A percentile compares a stretch with the other conserved stretches of the same genome.
phyloP scores from a whole-genome alignment of 140 eudicot species.

The Bidens hawaiensis region DNA sequence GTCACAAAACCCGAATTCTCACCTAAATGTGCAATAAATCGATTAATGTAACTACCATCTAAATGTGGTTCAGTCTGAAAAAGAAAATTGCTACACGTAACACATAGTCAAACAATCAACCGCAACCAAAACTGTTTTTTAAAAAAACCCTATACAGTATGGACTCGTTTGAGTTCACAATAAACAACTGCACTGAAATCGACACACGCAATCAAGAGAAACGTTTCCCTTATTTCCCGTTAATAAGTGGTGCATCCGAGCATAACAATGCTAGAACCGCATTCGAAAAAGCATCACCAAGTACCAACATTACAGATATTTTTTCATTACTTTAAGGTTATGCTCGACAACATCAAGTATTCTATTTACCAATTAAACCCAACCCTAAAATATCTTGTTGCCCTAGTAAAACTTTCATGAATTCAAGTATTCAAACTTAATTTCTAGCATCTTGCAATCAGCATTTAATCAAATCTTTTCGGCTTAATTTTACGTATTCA shows the following conservation, averaged over 20 bases:
- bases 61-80: slow-evolving; percentile 10
- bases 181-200: not conserved
- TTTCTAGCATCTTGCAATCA: slow-evolving; percentile 8
- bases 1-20: slow-evolving; percentile 10
- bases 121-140: not conserved
- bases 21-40: slow-evolving; percentile 6
- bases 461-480: slow-evolving; percentile 4
- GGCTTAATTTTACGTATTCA: slow-evolving; percentile 8
- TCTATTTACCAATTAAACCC: not conserved
- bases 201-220: slow-evolving; percentile 2
- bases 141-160: not conserved
- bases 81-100: not conserved
- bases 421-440: slow-evolving; percentile 7
- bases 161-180: slow-evolving; percentile 3
- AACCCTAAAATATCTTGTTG: not conserved
- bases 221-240: not conserved
- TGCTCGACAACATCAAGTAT: slow-evolving; percentile 2
- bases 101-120: slow-evolving; percentile 1
- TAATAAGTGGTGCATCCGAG: not conserved
- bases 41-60: slow-evolving; percentile 21
- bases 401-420: not conserved
- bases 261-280: not conserved
- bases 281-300: not conserved
- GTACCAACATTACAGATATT: not conserved
- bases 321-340: not conserved